Conservation (phyloP, 176 grass and related monocot species). For the Bothriochloa decipiens region DNA sequence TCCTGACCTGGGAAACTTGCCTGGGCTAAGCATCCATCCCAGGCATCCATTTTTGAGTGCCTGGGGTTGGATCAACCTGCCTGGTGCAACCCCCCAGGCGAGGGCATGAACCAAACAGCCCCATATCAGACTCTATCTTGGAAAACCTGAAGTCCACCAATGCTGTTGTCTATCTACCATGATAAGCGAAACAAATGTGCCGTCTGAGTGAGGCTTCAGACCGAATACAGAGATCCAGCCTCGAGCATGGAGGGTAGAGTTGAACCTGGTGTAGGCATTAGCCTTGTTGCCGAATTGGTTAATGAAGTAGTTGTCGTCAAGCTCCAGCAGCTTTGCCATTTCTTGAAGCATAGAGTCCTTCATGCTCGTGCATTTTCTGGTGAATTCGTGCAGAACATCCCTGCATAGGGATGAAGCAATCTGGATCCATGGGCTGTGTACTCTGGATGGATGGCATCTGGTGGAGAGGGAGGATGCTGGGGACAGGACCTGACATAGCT, state of each 20-base stretch:
- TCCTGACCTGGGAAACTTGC: too few species aligned
- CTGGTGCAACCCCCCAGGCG: too few species aligned
- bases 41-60: too few species aligned
- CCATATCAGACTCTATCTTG: neutral
- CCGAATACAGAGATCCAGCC: conserved; percentile 47
- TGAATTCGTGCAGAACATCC: conserved; percentile 48
- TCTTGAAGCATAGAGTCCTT: conserved; percentile 12
- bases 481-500: neutral
- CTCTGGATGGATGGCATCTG: neutral
- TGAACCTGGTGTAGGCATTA: conserved; percentile 35
- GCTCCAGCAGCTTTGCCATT: conserved; percentile 37
- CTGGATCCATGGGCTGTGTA: neutral
- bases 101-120: too few species aligned
- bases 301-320: conserved; percentile 32
- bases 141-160: neutral
- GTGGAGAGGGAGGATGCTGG: neutral
- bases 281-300: conserved; percentile 22
- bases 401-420: conserved; percentile 21
- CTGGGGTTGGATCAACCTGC: too few species aligned
- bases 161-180: neutral
- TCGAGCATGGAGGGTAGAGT: conserved; percentile 51
- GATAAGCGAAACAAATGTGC: neutral
- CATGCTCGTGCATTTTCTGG: conserved; percentile 14
- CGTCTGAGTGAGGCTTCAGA: neutral
- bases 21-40: too few species aligned